phyloP scores from a whole-genome alignment of 148 eudicot species.

The Rhododendron williamsianum region DNA sequence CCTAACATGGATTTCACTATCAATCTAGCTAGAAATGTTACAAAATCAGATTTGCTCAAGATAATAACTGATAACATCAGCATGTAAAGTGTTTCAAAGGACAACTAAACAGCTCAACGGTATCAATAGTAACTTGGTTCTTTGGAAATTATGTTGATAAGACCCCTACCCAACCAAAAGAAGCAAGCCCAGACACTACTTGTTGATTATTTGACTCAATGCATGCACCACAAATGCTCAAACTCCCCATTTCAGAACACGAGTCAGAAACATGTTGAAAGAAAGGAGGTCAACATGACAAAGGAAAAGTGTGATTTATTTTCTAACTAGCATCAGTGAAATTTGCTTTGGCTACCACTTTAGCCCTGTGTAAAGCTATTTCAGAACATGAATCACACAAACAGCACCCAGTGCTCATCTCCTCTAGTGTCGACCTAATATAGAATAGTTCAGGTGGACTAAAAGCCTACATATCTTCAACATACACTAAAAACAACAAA shows the following conservation, averaged over 20 bases:
- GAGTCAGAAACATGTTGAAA: not conserved
- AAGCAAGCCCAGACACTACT: not conserved
- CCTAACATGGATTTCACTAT: slow-evolving; percentile 29
- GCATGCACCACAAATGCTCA: slow-evolving; percentile 6
- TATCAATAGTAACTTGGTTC: slow-evolving; percentile 7
- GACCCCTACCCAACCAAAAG: not conserved
- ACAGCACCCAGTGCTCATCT: not conserved
- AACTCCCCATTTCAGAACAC: not conserved
- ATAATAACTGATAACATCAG: slow-evolving; percentile 2
- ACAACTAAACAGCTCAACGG: not conserved
- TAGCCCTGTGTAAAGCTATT: not conserved
- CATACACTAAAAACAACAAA: not conserved
- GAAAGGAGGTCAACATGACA: not conserved
- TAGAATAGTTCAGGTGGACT: not conserved
- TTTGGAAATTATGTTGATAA: not conserved
- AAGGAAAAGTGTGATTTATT: not conserved
- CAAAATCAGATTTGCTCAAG: not conserved
- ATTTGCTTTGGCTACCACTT: not conserved
- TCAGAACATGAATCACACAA: not conserved
- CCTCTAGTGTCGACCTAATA: not conserved
- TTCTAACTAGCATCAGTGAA: not conserved
- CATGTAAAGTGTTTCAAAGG: not conserved
- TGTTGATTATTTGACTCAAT: not conserved
- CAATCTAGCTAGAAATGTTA: slow-evolving; percentile 5
- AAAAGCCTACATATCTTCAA: not conserved